Evolutionary conservation across 306 rosid species (phyloP).

Genomic region (Quercus wislizeni): DNA sequence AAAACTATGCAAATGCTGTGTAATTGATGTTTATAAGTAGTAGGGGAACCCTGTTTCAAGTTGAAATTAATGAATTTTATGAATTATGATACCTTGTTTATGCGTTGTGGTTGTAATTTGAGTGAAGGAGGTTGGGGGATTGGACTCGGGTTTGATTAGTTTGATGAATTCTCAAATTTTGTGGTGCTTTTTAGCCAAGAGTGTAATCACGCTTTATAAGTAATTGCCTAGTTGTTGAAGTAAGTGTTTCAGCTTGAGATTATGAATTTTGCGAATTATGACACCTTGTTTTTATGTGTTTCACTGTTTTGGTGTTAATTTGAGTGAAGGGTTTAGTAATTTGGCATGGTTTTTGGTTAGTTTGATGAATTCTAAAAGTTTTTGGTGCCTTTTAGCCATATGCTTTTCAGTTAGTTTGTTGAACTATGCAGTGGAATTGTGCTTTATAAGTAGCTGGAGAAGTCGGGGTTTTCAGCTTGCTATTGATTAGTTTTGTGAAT

Average conservation of each 20-base stretch:
- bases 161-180: background rate
- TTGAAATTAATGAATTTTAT: no score
- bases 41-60: no score
- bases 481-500: background rate
- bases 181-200: background rate
- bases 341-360: background rate
- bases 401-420: background rate
- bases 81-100: no score
- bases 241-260: no score
- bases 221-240: no score
- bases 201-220: no score
- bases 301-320: background rate
- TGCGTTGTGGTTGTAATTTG: background rate
- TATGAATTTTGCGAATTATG: background rate
- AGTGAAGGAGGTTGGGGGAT: background rate
- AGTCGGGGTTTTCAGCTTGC: background rate
- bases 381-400: background rate
- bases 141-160: background rate
- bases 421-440: background rate
- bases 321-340: background rate
- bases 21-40: no score
- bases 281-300: background rate
- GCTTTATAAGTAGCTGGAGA: background rate
- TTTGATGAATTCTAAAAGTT: background rate
- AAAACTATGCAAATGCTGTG: no score